These are phyloP conservation scores for Coelastrella sp. DNA, from an alignment of 139 green algal species.

Conservation along the genomic window DNA sequence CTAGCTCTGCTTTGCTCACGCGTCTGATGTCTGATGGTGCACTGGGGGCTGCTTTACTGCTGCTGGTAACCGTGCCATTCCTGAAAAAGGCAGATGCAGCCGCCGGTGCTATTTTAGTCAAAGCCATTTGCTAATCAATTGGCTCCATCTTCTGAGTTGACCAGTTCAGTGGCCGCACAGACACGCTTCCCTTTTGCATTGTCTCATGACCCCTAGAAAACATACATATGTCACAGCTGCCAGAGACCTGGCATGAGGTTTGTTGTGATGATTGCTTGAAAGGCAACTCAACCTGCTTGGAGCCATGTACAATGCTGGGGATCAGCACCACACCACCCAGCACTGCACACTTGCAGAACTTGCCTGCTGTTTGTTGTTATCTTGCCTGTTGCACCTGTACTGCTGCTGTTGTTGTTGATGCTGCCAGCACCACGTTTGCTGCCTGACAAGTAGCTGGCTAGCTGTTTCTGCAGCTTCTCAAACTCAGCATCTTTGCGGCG, in stretches of 20 bases:
- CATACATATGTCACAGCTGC: no score
- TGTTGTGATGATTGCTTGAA: no score
- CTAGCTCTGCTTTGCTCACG: conserved; percentile 1
- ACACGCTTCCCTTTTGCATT: no score
- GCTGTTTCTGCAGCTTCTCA: conserved; percentile 37
- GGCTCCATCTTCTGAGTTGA: background rate
- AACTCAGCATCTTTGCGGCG: conserved; percentile 28
- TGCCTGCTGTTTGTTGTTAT: conserved; percentile 2
- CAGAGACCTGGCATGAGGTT: no score
- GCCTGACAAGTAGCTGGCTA: background rate
- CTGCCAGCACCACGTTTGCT: background rate
- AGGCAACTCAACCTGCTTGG: background rate
- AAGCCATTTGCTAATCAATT: no score
- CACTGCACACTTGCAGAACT: background rate
- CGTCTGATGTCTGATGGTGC: background rate
- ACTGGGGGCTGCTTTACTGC: background rate
- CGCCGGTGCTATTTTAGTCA: no score
- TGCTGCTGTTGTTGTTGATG: background rate
- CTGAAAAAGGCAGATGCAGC: background rate
- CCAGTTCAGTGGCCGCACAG: no score
- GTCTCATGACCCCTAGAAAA: no score
- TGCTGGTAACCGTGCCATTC: background rate
- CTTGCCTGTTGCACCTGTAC: background rate
- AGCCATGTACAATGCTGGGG: background rate
- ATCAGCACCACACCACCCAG: background rate